These are phyloP conservation scores for Trichophyton rubrum DNA, from an alignment of 2,329 filamentous ascomycete species.

Conservation along the genomic window DNA sequence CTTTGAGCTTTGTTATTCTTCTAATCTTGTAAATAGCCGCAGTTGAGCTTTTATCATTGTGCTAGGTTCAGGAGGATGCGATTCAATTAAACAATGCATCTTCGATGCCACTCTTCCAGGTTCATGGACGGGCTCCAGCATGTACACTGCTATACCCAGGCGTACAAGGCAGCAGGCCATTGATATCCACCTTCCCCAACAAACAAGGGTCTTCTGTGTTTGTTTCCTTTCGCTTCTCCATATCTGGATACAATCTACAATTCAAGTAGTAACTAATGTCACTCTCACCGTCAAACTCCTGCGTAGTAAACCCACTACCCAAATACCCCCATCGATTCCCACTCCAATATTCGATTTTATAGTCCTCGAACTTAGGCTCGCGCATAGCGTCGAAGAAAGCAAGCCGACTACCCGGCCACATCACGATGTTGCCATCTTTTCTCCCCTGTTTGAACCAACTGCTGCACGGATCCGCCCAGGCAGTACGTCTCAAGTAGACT, in stretches of 20 bases:
- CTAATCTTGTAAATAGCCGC: background rate
- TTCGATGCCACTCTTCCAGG: background rate
- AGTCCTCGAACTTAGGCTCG: conserved; percentile 13
- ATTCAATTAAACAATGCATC: background rate
- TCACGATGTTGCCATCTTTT: conserved; percentile 15
- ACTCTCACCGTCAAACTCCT: conserved; percentile 10
- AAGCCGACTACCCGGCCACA: conserved; percentile 18
- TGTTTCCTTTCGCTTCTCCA: background rate
- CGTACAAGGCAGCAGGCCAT: conserved; percentile 8
- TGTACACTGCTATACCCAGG: background rate
- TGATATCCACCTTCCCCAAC: background rate
- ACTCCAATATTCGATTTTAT: conserved; percentile 14
- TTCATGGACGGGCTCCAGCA: background rate
- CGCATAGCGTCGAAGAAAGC: conserved; percentile 12
- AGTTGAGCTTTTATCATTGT: background rate
- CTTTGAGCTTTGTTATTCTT: background rate
- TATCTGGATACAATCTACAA: conserved; percentile 11
- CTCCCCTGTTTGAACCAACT: conserved; percentile 17
- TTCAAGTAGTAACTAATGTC: conserved; percentile 13
- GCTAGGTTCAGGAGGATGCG: background rate
- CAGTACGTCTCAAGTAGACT: conserved; percentile 10
- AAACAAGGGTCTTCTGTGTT: background rate
- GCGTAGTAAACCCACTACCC: conserved; percentile 12
- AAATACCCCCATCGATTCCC: conserved; percentile 14
- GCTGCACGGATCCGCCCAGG: conserved; percentile 13